Percentiles rank a stretch among this genome's conserved stretches.
Evolutionary conservation across 225 moss, liverwort and hornwort genomes (phyloP).

Genomic region (Rhytidiadelphus loreus): DNA sequence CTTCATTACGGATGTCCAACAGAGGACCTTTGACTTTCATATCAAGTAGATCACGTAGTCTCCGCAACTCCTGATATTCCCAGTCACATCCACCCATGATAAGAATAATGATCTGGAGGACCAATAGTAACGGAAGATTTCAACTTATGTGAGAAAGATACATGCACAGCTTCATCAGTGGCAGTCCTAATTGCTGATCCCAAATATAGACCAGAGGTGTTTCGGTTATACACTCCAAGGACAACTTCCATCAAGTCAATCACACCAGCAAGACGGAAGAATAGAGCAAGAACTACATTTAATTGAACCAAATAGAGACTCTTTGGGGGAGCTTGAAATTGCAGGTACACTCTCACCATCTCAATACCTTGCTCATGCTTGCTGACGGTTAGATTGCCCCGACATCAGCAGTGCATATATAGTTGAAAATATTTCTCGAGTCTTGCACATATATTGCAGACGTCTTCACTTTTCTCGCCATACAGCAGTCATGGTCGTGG

Average conservation of each 20-base stretch:
- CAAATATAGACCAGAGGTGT: neutral
- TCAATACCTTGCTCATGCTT: slow-evolving; percentile 58
- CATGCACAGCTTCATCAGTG: neutral
- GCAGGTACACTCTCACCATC: slow-evolving; percentile 62
- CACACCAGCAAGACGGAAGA: neutral
- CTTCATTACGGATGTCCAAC: slow-evolving; percentile 57
- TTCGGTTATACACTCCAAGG: neutral
- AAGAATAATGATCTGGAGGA: neutral
- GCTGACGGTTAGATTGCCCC: slow-evolving; percentile 53
- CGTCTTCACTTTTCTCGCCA: slow-evolving; percentile 68
- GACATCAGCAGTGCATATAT: slow-evolving; percentile 53
- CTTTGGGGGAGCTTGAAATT: slow-evolving; percentile 39
- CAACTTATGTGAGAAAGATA: neutral
- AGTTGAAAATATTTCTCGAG: slow-evolving; percentile 60
- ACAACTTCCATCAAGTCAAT: neutral
- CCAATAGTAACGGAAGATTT: neutral
- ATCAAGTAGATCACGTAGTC: slow-evolving; percentile 22
- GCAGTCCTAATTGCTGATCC: neutral
- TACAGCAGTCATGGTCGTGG: slow-evolving; percentile 62
- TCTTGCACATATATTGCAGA: slow-evolving; percentile 59
- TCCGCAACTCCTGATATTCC: slow-evolving; percentile 51
- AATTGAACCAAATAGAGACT: slow-evolving; percentile 46
- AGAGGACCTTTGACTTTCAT: slow-evolving; percentile 54
- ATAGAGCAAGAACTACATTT: neutral
- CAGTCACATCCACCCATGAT: neutral